These are phyloP conservation scores for Lolium multiflorum DNA, from an alignment of 176 grass and related monocot genomes.

Conservation along the genomic window DNA sequence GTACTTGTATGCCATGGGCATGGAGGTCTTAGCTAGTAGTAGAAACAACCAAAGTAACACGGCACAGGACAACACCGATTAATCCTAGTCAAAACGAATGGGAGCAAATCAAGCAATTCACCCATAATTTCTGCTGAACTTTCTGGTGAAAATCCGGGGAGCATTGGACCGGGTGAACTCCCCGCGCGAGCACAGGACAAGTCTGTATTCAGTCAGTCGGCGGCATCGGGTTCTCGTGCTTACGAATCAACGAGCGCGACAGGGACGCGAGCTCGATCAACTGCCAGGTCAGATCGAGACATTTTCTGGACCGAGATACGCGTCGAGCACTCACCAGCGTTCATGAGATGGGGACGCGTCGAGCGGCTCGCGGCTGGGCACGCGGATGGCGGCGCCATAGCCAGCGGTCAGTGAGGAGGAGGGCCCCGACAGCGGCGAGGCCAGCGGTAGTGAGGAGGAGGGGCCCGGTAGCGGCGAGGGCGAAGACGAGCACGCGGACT, in stretches of 20 bases:
- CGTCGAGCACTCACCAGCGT: conserved; percentile 33
- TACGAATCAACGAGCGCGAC: background rate
- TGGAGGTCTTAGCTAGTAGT: background rate
- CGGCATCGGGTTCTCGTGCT: background rate
- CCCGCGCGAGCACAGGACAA: background rate
- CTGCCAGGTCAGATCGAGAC: background rate
- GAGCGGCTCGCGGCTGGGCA: conserved; percentile 19
- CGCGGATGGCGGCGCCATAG: conserved; percentile 14
- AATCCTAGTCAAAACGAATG: conserved; percentile 1
- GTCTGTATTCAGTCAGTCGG: background rate
- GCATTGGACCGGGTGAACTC: conserved; percentile 17
- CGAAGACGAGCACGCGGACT: background rate
- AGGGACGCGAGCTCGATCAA: background rate
- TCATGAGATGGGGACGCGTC: conserved; percentile 22
- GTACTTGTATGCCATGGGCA: background rate
- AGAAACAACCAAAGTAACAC: conserved; percentile 18
- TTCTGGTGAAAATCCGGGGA: background rate
- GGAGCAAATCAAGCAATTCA: conserved; percentile 6
- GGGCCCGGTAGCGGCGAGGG: too few species aligned
- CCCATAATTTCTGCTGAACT: background rate
- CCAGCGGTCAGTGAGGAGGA: background rate
- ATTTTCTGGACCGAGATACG: background rate
- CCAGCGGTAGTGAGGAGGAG: too few species aligned
- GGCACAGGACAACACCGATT: background rate
- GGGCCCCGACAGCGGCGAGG: background rate